phyloP scores from a whole-genome alignment of 2,329 filamentous ascomycete genomes.

The Chaetomiaceae sp. region DNA sequence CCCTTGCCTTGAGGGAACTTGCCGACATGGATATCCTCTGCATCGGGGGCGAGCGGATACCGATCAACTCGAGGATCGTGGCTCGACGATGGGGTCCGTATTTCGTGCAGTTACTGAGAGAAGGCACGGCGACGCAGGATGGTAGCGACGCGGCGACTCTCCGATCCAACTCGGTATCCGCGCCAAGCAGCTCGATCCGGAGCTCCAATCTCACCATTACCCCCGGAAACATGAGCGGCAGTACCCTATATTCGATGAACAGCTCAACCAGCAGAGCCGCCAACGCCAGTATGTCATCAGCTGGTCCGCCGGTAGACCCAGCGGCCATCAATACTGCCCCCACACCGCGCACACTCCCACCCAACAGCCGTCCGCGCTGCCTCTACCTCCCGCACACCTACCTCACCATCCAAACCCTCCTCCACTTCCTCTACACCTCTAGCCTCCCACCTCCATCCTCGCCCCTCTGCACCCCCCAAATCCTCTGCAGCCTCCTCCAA shows the following conservation, averaged over 20 bases:
- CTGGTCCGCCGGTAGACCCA: slow-evolving; percentile 35
- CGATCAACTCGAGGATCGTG: slow-evolving; percentile 86
- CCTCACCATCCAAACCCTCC: slow-evolving; percentile 80
- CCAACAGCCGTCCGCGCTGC: slow-evolving; percentile 70
- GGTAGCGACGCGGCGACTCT: slow-evolving; percentile 73
- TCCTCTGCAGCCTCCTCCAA: slow-evolving; percentile 90
- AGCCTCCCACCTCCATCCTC: slow-evolving; percentile 73
- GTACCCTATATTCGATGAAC: slow-evolving; percentile 32
- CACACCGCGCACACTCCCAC: slow-evolving; percentile 53
- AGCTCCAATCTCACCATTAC: slow-evolving; percentile 87
- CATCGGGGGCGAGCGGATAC: slow-evolving; percentile 83
- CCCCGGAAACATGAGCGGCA: slow-evolving; percentile 50
- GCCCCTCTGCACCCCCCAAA: slow-evolving; percentile 84
- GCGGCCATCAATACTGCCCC: slow-evolving; percentile 52
- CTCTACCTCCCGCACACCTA: slow-evolving; percentile 91
- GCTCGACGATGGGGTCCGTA: slow-evolving; percentile 90
- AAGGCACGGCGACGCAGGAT: slow-evolving; percentile 68
- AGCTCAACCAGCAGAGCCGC: slow-evolving; percentile 38
- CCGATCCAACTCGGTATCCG: slow-evolving; percentile 47
- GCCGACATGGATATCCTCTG: slow-evolving; percentile 96
- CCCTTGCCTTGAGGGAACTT: slow-evolving; percentile 74
- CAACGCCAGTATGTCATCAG: slow-evolving; percentile 36
- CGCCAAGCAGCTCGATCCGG: slow-evolving; percentile 55
- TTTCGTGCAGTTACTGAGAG: slow-evolving; percentile 85
- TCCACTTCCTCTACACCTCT: slow-evolving; percentile 92